Evolutionary conservation across 1,284 basidiomycete genomes (phyloP), one percentile per base, ranked within the genome.

Genomic region (Cryptococcus hybrid): DNA sequence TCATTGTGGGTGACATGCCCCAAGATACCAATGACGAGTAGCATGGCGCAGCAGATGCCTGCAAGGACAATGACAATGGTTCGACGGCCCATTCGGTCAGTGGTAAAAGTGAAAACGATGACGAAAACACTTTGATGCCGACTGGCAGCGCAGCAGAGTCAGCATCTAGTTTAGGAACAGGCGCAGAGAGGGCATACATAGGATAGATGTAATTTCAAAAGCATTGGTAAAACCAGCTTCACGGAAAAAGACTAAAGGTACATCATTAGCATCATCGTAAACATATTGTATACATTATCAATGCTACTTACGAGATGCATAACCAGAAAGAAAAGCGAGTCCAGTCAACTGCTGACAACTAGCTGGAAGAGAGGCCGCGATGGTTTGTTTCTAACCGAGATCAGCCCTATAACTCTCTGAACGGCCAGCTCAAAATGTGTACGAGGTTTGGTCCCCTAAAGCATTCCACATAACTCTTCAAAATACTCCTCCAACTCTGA

Each of bases 41-140:
- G 43, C 54, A 59, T 60, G 40, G 54, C 36, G 39, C 54, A 59
- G 51, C 59, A 58, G 12, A 59, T 8, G 11, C 40, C 47, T 9
- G 18, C 50, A 24, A 52, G 46, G 48, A 52, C 54, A 24, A 64
- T n/a, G 36, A 57, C 49, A 24, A 60, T 51, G 39, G 56, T 60
- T 30, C 66, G 64, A 42, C 66, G 57, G 37, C 66, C 66, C 37
- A 65, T 37, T 18, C 51, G 38, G 51, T 67, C 65, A 12, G 61
- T 60, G 1, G 62, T 60, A n/a, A 63, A 18, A 51, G 53, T 61
- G 37, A 64, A 51, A 12, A 53, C n/a, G n/a, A 59, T 48, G 35
- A 64, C 58, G 40, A 56, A 51, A 43, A 43, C 40, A 62, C 47
- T 39, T 63, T 61, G 56, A 66, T 55, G 11, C 47, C 64, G 51